Conservation (phyloP, 1,284 basidiomycete genomes). For the Cutaneotrichosporon arboriforme region DNA sequence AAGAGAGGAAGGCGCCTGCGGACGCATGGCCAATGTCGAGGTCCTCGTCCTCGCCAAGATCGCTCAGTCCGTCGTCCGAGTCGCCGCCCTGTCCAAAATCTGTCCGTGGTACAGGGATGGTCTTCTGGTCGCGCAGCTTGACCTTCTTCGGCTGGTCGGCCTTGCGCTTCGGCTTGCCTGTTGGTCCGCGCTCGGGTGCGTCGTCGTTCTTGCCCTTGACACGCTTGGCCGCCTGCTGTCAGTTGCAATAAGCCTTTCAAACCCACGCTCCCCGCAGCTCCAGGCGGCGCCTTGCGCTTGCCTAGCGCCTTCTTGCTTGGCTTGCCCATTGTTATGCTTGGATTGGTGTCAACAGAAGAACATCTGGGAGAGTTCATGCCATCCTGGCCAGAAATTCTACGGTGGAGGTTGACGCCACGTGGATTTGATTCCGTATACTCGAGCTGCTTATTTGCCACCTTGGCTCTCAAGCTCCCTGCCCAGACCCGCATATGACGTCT, state of each 20-base stretch:
- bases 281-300: conserved; percentile 30
- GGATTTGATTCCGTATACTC: conserved; percentile 1
- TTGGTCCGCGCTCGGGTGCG: conserved; percentile 22
- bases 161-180: conserved; percentile 40
- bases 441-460: too few species aligned
- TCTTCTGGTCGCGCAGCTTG: conserved; percentile 46
- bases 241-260: not conserved
- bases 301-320: conserved; percentile 33
- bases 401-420: not conserved
- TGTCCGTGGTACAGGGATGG: conserved; percentile 42
- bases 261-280: conserved; percentile 11
- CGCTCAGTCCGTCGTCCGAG: conserved; percentile 10
- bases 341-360: not conserved
- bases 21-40: conserved; percentile 16
- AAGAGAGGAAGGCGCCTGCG: conserved; percentile 31
- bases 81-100: conserved; percentile 25
- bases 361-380: not conserved
- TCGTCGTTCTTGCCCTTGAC: conserved; percentile 7
- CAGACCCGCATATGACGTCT: not conserved
- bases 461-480: too few species aligned
- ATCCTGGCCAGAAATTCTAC: conserved; percentile 16
- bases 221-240: conserved; percentile 11
- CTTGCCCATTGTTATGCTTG: conserved; percentile 25
- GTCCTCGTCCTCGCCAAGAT: conserved; percentile 27
- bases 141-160: conserved; percentile 47